Evolutionary conservation across 2,329 filamentous ascomycete genomes (phyloP), one percentile per base, ranked within the genome.

Genomic region (Incumbomyces delicatus): DNA sequence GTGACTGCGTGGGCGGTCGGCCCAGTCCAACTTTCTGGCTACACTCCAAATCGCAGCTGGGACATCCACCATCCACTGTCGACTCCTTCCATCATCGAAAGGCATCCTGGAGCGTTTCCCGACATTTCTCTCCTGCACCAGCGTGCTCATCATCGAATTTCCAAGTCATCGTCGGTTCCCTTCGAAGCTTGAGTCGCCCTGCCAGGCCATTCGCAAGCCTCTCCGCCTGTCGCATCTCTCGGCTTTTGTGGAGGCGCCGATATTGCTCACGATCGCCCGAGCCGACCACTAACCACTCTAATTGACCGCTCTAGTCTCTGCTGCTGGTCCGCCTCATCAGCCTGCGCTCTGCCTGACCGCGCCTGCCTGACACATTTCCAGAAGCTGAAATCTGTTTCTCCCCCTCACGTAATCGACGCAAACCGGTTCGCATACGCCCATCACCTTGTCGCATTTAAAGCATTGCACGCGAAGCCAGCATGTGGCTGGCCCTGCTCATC

Each of bases 291-390:
- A n/a, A 37, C 37, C 27, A n/a, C 17, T 33, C 33, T 6, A 45
- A 33, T 33, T 18, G 22, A 27, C 33, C 42, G 29, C 22, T 16
- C 42, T 45, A 38, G 33, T 45, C 37, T n/a, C 38, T 27, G 4
- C 16, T 35, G 4, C 33, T 35, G 11, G 13, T 35, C 16, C 33
- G 13, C 30, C 33, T 38, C 6, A 33, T 27, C 41, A 31, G 41
- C 41, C 30, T 38, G 42, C 42, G 42, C 36, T 45, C 38, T 38
- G 42, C 42, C 42, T 45, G 6, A 31, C 42, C 20, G 42, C 34
- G 42, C 42, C 42, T 38, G 33, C 6, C 31, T 14, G 5, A 41
- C 4, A 41, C 41, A 36, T n/a, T 37, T 29, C 10, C 22, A 27
- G 22, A 27, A 4, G 22, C 22, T 27, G 22, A 8, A 4, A 27